phyloP scores from a whole-genome alignment of 2,329 filamentous ascomycete genomes.

The Nothophaeocryptopus gaeumannii region DNA sequence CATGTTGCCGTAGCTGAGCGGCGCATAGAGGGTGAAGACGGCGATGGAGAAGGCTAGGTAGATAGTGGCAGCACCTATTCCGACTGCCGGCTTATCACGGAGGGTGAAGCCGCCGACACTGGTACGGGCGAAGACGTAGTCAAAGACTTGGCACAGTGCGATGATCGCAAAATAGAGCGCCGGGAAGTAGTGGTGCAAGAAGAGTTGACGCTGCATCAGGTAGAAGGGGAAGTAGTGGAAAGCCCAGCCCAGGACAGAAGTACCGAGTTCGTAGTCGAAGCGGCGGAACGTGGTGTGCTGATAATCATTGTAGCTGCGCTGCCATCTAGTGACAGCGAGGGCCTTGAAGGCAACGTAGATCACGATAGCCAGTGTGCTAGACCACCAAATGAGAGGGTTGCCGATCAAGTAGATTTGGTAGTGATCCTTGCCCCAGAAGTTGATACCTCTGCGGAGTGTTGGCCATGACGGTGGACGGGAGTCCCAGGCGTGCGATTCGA shows the following conservation, averaged over 20 bases:
- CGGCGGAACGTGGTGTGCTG: conserved; percentile 79
- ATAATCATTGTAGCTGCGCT: conserved; percentile 89
- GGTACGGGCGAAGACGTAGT: conserved; percentile 76
- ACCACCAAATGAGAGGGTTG: conserved; percentile 94
- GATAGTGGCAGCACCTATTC: conserved; percentile 67
- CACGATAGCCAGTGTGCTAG: conserved; percentile 71
- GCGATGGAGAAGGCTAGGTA: conserved; percentile 73
- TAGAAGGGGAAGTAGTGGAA: conserved; percentile 99
- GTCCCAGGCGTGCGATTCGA: conserved; percentile 97
- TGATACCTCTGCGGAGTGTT: conserved; percentile 87
- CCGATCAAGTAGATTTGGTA: conserved; percentile 96
- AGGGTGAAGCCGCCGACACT: conserved; percentile 48
- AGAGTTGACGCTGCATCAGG: conserved; percentile 96
- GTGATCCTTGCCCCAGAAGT: conserved; percentile 95
- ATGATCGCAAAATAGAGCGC: conserved; percentile 94
- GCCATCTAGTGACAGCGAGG: conserved; percentile 85
- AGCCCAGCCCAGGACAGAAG: conserved; percentile 86
- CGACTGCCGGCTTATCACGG: conserved; percentile 68
- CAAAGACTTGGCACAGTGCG: conserved; percentile 81
- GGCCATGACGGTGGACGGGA: conserved; percentile 94
- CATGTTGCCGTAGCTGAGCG: conserved; percentile 84
- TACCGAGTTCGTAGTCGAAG: conserved; percentile 95
- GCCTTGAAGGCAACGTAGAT: conserved; percentile 83
- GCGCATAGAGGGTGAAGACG: conserved; percentile 81
- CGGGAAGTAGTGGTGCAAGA: conserved; percentile 97